Evolutionary conservation across 352 stramenopile species (phyloP).

Genomic region (Phytophthora sansomeana): DNA sequence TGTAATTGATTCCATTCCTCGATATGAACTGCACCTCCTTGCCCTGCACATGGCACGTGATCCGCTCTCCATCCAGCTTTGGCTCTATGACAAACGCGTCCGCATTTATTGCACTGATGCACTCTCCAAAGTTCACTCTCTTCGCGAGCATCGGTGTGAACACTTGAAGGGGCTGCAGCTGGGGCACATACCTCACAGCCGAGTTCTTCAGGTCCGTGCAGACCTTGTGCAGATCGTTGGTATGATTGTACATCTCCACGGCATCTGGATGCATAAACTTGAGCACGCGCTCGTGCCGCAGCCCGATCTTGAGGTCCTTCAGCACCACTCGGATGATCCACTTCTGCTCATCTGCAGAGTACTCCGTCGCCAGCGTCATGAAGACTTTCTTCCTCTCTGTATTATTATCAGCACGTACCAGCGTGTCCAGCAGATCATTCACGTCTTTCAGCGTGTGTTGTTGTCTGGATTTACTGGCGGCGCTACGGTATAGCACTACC

Average conservation of each 20-base stretch:
- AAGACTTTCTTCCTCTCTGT: constrained; percentile 61
- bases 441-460: constrained; percentile 69
- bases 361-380: constrained; percentile 82
- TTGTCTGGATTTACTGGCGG: constrained; percentile 42
- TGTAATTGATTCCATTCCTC: constrained; percentile 88
- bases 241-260: constrained; percentile 90
- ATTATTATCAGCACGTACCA: constrained; percentile 61
- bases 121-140: constrained; percentile 85
- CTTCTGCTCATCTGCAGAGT: constrained; percentile 79
- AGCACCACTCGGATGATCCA: constrained; percentile 85
- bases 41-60: constrained; percentile 79
- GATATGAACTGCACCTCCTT: constrained; percentile 83
- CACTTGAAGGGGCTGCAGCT: constrained; percentile 83
- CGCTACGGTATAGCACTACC: constrained; percentile 73
- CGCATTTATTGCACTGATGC: constrained; percentile 70
- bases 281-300: constrained; percentile 83
- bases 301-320: constrained; percentile 89
- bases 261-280: constrained; percentile 85
- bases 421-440: constrained; percentile 65
- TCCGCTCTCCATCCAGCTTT: constrained; percentile 86
- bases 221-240: constrained; percentile 83
- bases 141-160: constrained; percentile 91
- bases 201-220: constrained; percentile 82
- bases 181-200: constrained; percentile 79
- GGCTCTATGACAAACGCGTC: constrained; percentile 86